Conservation (phyloP, 2,329 filamentous ascomycete genomes). For the Penicillium occitanis region DNA sequence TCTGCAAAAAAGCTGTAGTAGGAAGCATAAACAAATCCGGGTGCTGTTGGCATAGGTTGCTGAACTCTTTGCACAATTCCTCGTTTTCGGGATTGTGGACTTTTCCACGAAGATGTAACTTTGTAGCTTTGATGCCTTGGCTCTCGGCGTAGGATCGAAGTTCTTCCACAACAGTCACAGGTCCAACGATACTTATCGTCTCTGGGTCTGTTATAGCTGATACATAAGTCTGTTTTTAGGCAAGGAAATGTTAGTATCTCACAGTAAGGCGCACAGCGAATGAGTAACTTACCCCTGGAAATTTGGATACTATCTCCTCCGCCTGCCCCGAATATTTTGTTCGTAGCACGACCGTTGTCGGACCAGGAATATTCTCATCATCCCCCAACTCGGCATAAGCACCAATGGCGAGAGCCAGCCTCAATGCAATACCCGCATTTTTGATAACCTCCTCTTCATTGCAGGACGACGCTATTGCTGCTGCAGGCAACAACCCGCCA, state of each 20-base stretch:
- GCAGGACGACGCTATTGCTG: conserved; percentile 9
- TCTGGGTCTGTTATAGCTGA: conserved; percentile 18
- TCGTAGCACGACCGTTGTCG: conserved; percentile 17
- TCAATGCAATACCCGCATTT: conserved; percentile 14
- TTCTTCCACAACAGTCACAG: conserved; percentile 8
- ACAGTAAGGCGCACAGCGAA: not conserved
- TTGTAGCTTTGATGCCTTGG: conserved; percentile 15
- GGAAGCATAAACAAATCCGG: conserved; percentile 3
- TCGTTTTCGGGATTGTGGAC: conserved; percentile 19
- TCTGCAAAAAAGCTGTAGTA: not conserved
- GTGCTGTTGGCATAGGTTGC: not conserved
- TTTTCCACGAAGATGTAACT: conserved; percentile 17
- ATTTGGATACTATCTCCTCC: conserved; percentile 13
- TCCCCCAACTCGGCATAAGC: conserved; percentile 17
- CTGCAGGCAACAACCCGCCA: conserved; percentile 16
- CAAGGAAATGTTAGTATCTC: no score
- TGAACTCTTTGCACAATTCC: conserved; percentile 11
- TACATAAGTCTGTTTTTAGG: conserved; percentile 12
- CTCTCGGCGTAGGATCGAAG: conserved; percentile 11
- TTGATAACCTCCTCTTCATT: conserved; percentile 14
- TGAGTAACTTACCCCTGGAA: conserved; percentile 11
- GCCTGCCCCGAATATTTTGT: conserved; percentile 17
- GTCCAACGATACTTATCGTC: conserved; percentile 18
- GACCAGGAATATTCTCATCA: conserved; percentile 11
- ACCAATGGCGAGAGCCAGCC: conserved; percentile 12